Evolutionary conservation across 371 early-diverging fungal species (phyloP), one percentile per base, ranked within the genome.

Genomic region (Dinochytrium kinnereticum): DNA sequence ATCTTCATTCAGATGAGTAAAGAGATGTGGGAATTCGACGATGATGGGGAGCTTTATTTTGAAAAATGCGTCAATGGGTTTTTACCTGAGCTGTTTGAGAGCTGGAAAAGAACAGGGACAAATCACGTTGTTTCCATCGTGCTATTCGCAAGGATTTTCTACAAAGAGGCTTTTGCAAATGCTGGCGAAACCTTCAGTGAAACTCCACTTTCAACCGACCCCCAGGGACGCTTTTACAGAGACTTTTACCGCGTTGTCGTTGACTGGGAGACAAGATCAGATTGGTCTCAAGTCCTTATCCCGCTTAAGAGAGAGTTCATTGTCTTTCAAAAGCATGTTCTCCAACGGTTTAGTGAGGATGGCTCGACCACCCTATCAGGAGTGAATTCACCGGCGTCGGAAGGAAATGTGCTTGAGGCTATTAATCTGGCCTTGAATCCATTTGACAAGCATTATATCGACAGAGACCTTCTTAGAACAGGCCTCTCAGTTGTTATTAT

Each of bases 11-110:
- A 98, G 81, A 92, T 98, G 93, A 93, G 93, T 34, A 89, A 90
- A 49, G 98, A 98, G 83, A 96, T 97, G 95, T 94, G 94, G 94
- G 93, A 96, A 50, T 97, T 96, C 84, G 96, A 94, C 68, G 96
- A 97, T 73, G 97, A 97, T 76, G 97, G 97, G 2, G 94, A 96
- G 71, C 84, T 96, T 28, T 94, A 91, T 76, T 94, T 91, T 80
- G 97, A 96, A 81, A 95, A 94, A 79, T 93, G 91, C 0, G 90
- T 96, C 37, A 90, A 93, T 74, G 92, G 93, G 51, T 95, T 97
- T 77, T 79, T 97, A 13, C 94, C 95, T 0, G 93, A 95, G 44
- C 85, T 98, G 38, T 97, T 96, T 81, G 83, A 83, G 59, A 85
- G 89, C 57, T 98, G 98, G 98, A 92, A 91, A 69, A 88, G 87